Conservation (phyloP, 2,329 filamentous ascomycete species). For the Venturia effusa region DNA sequence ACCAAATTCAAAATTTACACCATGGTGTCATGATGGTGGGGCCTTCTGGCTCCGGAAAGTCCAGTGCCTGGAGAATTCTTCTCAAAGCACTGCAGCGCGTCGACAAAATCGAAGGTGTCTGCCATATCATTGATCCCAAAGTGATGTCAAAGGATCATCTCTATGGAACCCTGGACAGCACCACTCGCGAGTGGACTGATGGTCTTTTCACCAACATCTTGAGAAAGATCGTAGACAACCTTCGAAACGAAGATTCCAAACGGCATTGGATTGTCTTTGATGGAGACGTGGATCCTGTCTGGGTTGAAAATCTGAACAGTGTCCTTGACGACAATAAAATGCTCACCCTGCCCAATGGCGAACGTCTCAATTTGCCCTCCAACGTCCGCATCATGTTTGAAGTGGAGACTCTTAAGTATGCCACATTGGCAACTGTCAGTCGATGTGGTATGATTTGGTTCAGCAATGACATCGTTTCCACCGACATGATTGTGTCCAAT, state of each 20-base stretch:
- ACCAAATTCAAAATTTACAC: constrained; percentile 95
- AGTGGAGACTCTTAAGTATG: constrained; percentile 94
- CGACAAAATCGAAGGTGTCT: constrained; percentile 86
- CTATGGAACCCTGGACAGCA: constrained; percentile 91
- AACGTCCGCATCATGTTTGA: constrained; percentile 99
- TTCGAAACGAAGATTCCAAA: constrained; percentile 92
- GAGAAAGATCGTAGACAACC: constrained; percentile 95
- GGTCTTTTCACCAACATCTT: constrained; percentile 96
- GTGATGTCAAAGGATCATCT: constrained; percentile 99
- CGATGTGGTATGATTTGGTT: constrained; percentile 99
- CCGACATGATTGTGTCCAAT: constrained; percentile 84
- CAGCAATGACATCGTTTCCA: constrained; percentile 91
- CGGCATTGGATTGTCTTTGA: constrained; percentile 99
- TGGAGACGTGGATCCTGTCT: constrained; percentile 96
- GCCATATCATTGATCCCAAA: constrained; percentile 96
- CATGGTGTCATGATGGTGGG: constrained; percentile 99
- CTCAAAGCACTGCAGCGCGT: constrained; percentile 84
- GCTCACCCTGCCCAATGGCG: constrained; percentile 90
- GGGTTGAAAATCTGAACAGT: constrained; percentile 99
- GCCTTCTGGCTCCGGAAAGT: constrained; percentile 95
- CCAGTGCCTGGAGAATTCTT: constrained; percentile 84
- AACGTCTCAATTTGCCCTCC: constrained; percentile 83
- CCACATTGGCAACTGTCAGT: constrained; percentile 95
- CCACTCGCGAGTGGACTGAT: constrained; percentile 97
- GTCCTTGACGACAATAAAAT: constrained; percentile 99